Evolutionary conservation across 78 protist species (phyloP).

Genomic region (slime mould (Dictyostelium discoideum)): DNA sequence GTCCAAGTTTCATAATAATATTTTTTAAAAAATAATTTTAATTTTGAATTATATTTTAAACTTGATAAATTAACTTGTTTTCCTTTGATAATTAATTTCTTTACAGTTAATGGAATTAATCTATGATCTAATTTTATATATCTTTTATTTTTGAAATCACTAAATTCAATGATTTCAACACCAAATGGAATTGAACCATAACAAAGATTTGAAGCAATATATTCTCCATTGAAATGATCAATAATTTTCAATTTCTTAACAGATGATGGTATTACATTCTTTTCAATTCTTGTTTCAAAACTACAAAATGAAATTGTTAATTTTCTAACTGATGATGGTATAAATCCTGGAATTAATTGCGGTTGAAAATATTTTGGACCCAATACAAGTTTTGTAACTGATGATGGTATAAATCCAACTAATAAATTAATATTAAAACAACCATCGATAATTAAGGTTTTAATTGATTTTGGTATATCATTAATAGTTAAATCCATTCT

Average conservation of each 20-base stretch:
- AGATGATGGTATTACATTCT: background rate
- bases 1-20: background rate
- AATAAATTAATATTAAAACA: background rate
- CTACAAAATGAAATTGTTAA: background rate
- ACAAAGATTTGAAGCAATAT: background rate
- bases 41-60: background rate
- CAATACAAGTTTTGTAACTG: background rate
- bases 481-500: background rate
- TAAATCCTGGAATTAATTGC: background rate
- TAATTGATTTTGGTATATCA: background rate
- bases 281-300: background rate
- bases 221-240: background rate
- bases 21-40: background rate
- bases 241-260: background rate
- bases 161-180: background rate
- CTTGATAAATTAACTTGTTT: background rate
- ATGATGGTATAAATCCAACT: background rate
- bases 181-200: background rate
- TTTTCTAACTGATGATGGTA: background rate
- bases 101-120: background rate
- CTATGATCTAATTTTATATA: background rate
- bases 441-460: background rate
- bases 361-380: background rate
- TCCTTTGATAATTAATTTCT: background rate
- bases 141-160: background rate